These are phyloP conservation scores for Pleurotus pulmonarius DNA, from an alignment of 768 basidiomycete genomes.

Conservation along the genomic window DNA sequence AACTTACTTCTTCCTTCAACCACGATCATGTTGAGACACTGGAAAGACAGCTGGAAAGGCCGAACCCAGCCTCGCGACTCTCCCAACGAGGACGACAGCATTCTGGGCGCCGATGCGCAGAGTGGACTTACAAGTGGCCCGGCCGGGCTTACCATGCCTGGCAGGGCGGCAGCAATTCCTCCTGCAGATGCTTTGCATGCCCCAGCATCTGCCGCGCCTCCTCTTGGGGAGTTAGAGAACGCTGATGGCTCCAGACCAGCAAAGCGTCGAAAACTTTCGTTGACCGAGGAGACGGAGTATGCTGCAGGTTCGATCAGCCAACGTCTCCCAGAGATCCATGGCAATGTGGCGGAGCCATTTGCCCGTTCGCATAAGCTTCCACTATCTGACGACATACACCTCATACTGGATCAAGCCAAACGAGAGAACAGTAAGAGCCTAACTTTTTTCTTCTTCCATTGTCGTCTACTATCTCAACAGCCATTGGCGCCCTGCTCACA, in stretches of 20 bases:
- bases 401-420: constrained; percentile 27
- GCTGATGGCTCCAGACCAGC: neutral
- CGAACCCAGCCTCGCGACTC: constrained; percentile 13
- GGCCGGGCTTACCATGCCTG: constrained; percentile 18
- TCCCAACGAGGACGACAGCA: constrained; percentile 8
- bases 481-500: constrained; percentile 28
- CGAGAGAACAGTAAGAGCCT: constrained; percentile 31
- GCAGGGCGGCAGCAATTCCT: constrained; percentile 17
- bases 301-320: constrained; percentile 25
- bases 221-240: neutral
- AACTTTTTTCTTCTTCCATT: neutral
- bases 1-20: neutral
- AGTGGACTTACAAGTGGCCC: constrained; percentile 20
- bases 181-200: constrained; percentile 8
- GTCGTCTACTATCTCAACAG: constrained; percentile 16
- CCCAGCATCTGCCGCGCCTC: constrained; percentile 9
- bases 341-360: constrained; percentile 13
- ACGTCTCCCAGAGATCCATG: constrained; percentile 30
- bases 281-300: constrained; percentile 14
- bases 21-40: constrained; percentile 42
- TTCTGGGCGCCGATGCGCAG: constrained; percentile 19
- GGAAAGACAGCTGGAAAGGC: constrained; percentile 47
- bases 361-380: neutral
- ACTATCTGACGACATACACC: constrained; percentile 17
- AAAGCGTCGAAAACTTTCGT: constrained; percentile 15